Percentiles rank a stretch among this genome's conserved stretches.
Evolutionary conservation across 441 rosid species (phyloP).

Genomic region (Daphne laureola): DNA sequence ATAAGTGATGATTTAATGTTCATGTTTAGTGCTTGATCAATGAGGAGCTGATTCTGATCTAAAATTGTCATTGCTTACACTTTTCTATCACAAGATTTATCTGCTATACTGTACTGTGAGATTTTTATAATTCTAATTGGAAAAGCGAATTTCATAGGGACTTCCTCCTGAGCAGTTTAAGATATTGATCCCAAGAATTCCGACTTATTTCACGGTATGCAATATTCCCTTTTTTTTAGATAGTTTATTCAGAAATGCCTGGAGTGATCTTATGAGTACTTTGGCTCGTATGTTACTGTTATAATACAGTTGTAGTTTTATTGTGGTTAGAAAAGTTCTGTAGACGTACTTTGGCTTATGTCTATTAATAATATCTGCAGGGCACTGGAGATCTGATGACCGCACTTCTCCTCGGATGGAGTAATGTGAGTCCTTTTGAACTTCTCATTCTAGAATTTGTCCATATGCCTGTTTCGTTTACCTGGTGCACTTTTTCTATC

Average conservation of each 20-base stretch:
- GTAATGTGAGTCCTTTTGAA: slow-evolving; percentile 54
- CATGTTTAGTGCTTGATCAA: too few species aligned
- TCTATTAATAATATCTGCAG: slow-evolving; percentile 28
- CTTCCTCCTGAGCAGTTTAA: slow-evolving; percentile 83
- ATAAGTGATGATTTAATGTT: too few species aligned
- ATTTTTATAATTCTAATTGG: too few species aligned
- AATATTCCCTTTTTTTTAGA: slow-evolving; percentile 7
- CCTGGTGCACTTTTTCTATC: slow-evolving; percentile 15
- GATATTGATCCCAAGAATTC: slow-evolving; percentile 77
- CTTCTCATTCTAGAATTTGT: slow-evolving; percentile 2
- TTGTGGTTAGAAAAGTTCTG: neutral
- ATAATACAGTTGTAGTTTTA: neutral
- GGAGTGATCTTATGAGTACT: too few species aligned
- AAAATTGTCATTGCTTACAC: too few species aligned
- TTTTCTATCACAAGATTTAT: too few species aligned
- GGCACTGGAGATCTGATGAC: slow-evolving; percentile 99
- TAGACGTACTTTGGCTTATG: too few species aligned
- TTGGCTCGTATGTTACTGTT: too few species aligned
- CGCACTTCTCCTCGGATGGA: slow-evolving; percentile 98
- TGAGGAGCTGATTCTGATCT: too few species aligned
- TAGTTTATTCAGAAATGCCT: too few species aligned
- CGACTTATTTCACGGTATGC: slow-evolving; percentile 93
- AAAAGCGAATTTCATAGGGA: slow-evolving; percentile 34
- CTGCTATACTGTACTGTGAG: too few species aligned
- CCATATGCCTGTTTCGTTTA: slow-evolving; percentile 6